phyloP scores from a whole-genome alignment of 1,284 basidiomycete species.

The Salmacisia buchloeana region DNA sequence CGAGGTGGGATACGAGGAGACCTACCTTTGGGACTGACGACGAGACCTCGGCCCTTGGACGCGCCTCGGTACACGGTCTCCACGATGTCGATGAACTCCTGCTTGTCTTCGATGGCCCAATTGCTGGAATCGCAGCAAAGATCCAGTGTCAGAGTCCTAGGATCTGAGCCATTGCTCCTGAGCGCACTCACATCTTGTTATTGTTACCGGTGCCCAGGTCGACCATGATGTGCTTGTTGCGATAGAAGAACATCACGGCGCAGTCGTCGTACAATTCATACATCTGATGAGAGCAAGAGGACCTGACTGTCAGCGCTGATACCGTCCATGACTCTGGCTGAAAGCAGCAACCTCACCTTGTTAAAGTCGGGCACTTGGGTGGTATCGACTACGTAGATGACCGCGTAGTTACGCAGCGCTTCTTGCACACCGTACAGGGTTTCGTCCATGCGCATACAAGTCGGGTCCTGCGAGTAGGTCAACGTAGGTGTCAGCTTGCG shows the following conservation, averaged over 20 bases:
- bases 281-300: slow-evolving; percentile 54
- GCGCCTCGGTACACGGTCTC: slow-evolving; percentile 98
- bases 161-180: background rate
- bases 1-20: background rate
- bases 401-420: slow-evolving; percentile 96
- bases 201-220: slow-evolving; percentile 99
- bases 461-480: slow-evolving; percentile 61
- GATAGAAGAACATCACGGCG: slow-evolving; percentile 43
- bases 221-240: slow-evolving; percentile 99
- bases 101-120: slow-evolving; percentile 49
- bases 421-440: slow-evolving; percentile 86
- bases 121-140: slow-evolving; percentile 17
- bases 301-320: background rate
- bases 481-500: background rate
- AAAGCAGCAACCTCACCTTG: slow-evolving; percentile 51
- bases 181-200: slow-evolving; percentile 70
- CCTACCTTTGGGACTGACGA: slow-evolving; percentile 75
- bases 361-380: slow-evolving; percentile 98
- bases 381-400: slow-evolving; percentile 91
- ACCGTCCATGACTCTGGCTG: background rate
- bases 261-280: slow-evolving; percentile 45
- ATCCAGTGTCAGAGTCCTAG: background rate
- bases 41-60: slow-evolving; percentile 93
- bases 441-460: slow-evolving; percentile 99
- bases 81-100: slow-evolving; percentile 82